A percentile compares a stretch with the other conserved stretches of the same genome.
Evolutionary conservation across 2,329 filamentous ascomycete genomes (phyloP).

Genomic region (Stagonosporopsis cucurbitacearum): DNA sequence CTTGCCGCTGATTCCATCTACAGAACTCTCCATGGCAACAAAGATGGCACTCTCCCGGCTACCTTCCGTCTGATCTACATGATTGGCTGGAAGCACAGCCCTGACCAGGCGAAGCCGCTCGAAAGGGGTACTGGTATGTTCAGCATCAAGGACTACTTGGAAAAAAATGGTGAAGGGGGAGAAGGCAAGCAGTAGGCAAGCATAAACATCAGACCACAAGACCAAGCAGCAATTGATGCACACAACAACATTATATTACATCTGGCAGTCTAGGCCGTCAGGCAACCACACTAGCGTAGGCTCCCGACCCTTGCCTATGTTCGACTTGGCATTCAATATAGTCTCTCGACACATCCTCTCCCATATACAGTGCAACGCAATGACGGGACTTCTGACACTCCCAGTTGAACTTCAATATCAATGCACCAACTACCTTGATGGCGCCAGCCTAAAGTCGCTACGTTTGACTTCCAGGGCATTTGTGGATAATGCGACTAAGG

Average conservation of each 20-base stretch:
- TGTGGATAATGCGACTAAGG: slow-evolving; percentile 1
- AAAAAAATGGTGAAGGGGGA: slow-evolving; percentile 49
- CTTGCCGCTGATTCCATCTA: slow-evolving; percentile 91
- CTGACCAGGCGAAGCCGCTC: slow-evolving; percentile 79
- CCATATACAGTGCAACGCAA: not conserved
- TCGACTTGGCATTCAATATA: not conserved
- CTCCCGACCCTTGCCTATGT: not conserved
- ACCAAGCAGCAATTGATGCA: not conserved
- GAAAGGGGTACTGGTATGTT: slow-evolving; percentile 83
- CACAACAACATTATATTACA: not conserved
- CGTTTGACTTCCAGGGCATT: not conserved
- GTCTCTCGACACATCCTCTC: not conserved
- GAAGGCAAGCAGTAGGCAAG: slow-evolving; percentile 7
- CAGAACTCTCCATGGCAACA: slow-evolving; percentile 80
- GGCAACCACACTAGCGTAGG: slow-evolving; percentile 8
- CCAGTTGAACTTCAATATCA: slow-evolving; percentile 31
- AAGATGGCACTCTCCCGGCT: slow-evolving; percentile 71
- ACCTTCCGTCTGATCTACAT: slow-evolving; percentile 97
- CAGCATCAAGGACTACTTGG: slow-evolving; percentile 84
- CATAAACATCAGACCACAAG: not conserved
- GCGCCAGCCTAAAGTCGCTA: not conserved
- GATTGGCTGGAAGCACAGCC: slow-evolving; percentile 95
- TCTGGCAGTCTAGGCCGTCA: not conserved
- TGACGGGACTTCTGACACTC: not conserved
- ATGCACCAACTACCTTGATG: slow-evolving; percentile 25